Evolutionary conservation across 768 basidiomycete genomes (phyloP).

Genomic region (Cyathus striatus): DNA sequence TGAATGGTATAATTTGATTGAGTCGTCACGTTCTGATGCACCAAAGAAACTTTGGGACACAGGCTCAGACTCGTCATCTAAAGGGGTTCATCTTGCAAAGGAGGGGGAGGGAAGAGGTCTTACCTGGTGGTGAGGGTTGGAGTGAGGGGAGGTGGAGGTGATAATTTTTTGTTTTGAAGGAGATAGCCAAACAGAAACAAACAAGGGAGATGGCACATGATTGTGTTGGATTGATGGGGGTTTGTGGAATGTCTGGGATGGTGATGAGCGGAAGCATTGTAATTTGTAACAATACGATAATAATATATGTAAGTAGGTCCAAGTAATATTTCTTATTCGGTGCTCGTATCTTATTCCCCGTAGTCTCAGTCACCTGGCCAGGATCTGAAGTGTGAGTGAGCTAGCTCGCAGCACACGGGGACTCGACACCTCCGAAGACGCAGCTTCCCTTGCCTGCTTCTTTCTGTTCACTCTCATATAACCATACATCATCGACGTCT

Average conservation of each 20-base stretch:
- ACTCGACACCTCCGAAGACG: constrained; percentile 1
- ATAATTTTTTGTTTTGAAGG: constrained; percentile 2
- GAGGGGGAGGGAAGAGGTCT: constrained; percentile 9
- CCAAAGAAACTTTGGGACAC: constrained; percentile 57
- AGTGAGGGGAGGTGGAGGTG: constrained; percentile 7
- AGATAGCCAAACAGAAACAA: background rate
- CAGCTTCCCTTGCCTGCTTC: constrained; percentile 4
- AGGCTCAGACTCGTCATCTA: constrained; percentile 82
- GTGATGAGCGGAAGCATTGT: no score
- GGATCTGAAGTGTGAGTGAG: no score
- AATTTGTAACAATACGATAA: no score
- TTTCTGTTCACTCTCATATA: constrained; percentile 18
- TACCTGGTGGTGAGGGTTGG: constrained; percentile 3
- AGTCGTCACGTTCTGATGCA: constrained; percentile 56
- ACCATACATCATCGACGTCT: constrained; percentile 10
- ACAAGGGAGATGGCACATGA: no score
- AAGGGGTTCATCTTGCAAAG: constrained; percentile 33
- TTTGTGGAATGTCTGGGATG: no score
- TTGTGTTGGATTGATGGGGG: no score
- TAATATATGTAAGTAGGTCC: no score
- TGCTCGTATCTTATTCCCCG: no score
- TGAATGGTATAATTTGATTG: constrained; percentile 78
- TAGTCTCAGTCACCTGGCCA: no score
- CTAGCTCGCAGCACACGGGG: constrained; percentile 2
- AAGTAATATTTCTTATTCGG: no score